Base-by-base conservation (phyloP, 2,329 filamentous ascomycete species). In the Thelonectria blattea region DNA sequence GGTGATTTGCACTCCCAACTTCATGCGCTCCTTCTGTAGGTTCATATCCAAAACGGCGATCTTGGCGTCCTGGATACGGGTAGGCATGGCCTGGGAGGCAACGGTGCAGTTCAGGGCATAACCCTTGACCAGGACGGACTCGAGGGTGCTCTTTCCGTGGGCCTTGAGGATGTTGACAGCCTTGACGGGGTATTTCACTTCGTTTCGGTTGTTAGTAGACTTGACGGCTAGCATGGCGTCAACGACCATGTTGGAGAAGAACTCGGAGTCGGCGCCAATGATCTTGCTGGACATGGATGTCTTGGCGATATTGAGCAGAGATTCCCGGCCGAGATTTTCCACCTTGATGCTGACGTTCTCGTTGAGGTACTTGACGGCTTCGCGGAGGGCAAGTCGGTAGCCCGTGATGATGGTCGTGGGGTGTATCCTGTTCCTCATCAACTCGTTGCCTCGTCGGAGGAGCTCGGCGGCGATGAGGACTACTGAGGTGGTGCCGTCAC, bases 271-370 rank as follows among this genome's bases (percentile, higher is more conserved):
- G 58, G 91, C 83, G 59, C 95, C 95, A 75, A 99, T 98, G 74
- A 99, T 96, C 83, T 99, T 99, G 84, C 92, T 96, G 54, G 93
- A 97, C 94, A 99, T 99, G 73, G 93, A 97, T 18, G 95, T 99
- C 83, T 94, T 98, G 64, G 95, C 95, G 75, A 99, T 97, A 80
- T 88, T 97, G 73, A 98, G 78, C 68, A 99, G 86, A 61, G 92
- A 95, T 65, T 98, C 95, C 63, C 91, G 89, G 61, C 93, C 93
- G 56, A 99, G 86, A 62, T 90, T 88, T 73, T 98, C 94, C 58
- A 98, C 94, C 81, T 96, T 97, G 72, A 92, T 92, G 83, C 92
- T 94, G 77, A 99, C 90, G 77, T 98, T 97, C 79, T 99, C 95
- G 80, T 92, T 94, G 90, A 99, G 96, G 81, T 97, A 99, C 81